Base-by-base conservation (phyloP, 1,284 basidiomycete species). In the Sporisorium scitamineum region DNA sequence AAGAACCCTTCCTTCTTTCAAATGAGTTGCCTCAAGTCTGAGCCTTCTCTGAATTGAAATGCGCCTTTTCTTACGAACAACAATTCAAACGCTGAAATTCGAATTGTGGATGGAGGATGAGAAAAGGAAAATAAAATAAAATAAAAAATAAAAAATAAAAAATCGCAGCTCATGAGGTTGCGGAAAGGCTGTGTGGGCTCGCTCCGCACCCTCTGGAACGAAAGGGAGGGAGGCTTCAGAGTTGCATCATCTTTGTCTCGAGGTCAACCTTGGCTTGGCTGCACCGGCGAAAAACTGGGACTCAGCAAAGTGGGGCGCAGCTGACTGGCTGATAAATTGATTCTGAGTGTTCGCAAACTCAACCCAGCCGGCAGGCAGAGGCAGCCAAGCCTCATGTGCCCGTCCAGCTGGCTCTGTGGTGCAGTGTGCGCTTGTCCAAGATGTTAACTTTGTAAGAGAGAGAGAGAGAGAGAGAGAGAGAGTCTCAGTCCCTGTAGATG, bases 211-310 rank as follows among this genome's bases (percentile, higher is more conserved):
- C n/a, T 11, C 48, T 51, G 22, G 48, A 22, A 51, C 48, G 48
- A 51, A n/a, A n/a, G n/a, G n/a, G n/a, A n/a, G n/a, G n/a, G n/a
- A n/a, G 10, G 22, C 8, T 20, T 41, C 5, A 7, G 18, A 41
- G 42, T 44, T 44, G 42, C 42, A 44, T 44, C 42, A 44, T 44
- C 37, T n/a, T n/a, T n/a, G n/a, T n/a, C n/a, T n/a, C n/a, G n/a
- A n/a, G n/a, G n/a, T n/a, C n/a, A n/a, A n/a, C n/a, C n/a, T 2
- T 39, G 37, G 5, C 37, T n/a, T 18, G 37, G 31, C 34, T 9
- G 34, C 34, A 34, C 34, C 34, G 34, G 18, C 4, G 16, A 2
- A 39, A 39, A 39, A 39, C 37, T 18, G 3, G 37, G 18, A n/a
- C 37, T 39, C 16, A 39, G 37, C 16, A 5, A 5, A 18, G 37